Base-by-base conservation (phyloP, 2,329 filamentous ascomycete species). In the Simplicillium sp. region DNA sequence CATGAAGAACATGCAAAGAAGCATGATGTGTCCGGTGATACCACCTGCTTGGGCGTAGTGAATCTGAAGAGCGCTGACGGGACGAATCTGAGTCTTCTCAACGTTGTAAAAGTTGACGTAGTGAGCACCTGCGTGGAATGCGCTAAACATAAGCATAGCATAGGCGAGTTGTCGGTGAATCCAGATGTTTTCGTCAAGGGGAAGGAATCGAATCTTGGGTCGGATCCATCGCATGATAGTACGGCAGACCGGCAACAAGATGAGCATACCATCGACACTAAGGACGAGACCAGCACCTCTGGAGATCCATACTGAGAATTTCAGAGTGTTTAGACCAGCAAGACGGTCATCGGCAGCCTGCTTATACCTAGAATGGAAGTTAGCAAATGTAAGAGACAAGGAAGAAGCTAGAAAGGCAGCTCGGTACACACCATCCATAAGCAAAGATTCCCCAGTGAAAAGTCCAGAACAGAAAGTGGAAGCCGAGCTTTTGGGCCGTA, bases 71-170 rank as follows among this genome's bases (percentile, higher is more conserved):
- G 92, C 92, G 3, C 80, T 78, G 36, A 85, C 75, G 3, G 83
- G 82, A 39, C 92, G 82, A 40, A 96, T 75, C 58, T 96, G 87
- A 0, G 73, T 77, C 52, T 79, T 77, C 62, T 98, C 92, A 47
- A 98, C 85, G 54, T 95, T 96, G 73, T 82, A 97, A 67, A 98
- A 98, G 69, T 98, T 98, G 70, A 97, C 87, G 55, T 98, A 98
- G 64, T 98, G 92, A 38, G 79, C 79, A 12, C 72, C 57, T 1
- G 82, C 83, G 61, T 98, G 92, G 20, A 87, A 62, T 38, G 80
- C 73, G 20, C 82, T 85, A 62, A 89, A 98, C 41, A 95, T 57
- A 3, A 97, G 71, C 66, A 97, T 70, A 1, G 87, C 72, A 58
- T 98, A 98, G 14, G 92, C 90, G 34, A 94, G 76, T 62, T 98